Evolutionary conservation across 2,329 filamentous ascomycete genomes (phyloP).

Genomic region (Fusarium mangiferae): DNA sequence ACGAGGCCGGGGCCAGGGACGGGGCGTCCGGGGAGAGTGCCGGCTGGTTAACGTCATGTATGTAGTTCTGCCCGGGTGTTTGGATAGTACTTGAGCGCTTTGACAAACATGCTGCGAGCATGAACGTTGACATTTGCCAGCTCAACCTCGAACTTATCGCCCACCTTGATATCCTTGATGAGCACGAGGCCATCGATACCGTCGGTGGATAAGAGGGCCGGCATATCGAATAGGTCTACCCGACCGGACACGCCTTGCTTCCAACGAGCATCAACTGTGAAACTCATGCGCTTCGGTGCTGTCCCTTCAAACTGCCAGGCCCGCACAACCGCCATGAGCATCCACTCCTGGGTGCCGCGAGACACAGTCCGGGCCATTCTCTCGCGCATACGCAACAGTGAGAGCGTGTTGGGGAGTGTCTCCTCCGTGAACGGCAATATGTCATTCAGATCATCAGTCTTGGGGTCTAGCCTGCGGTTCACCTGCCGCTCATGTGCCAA

Average conservation of each 20-base stretch:
- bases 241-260: constrained; percentile 51
- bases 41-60: constrained; percentile 11
- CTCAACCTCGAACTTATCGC: constrained; percentile 67
- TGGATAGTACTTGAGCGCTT: constrained; percentile 49
- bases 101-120: constrained; percentile 56
- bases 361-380: constrained; percentile 58
- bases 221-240: constrained; percentile 63
- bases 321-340: constrained; percentile 68
- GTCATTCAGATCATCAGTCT: constrained; percentile 44
- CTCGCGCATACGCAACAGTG: constrained; percentile 64
- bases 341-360: constrained; percentile 63
- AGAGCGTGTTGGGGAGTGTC: constrained; percentile 58
- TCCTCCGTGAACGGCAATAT: constrained; percentile 59
- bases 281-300: constrained; percentile 60
- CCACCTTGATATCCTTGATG: constrained; percentile 57
- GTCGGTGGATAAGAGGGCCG: constrained; percentile 54
- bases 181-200: constrained; percentile 52
- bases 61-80: background rate
- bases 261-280: constrained; percentile 56
- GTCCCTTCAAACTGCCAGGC: constrained; percentile 66
- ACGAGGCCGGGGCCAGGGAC: constrained; percentile 27
- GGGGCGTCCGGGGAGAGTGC: constrained; percentile 26
- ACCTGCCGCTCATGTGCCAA: constrained; percentile 58
- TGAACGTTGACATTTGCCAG: constrained; percentile 65
- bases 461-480: constrained; percentile 40